Evolutionary conservation across 345 rosid species (phyloP).

Genomic region (Populus tremula): DNA sequence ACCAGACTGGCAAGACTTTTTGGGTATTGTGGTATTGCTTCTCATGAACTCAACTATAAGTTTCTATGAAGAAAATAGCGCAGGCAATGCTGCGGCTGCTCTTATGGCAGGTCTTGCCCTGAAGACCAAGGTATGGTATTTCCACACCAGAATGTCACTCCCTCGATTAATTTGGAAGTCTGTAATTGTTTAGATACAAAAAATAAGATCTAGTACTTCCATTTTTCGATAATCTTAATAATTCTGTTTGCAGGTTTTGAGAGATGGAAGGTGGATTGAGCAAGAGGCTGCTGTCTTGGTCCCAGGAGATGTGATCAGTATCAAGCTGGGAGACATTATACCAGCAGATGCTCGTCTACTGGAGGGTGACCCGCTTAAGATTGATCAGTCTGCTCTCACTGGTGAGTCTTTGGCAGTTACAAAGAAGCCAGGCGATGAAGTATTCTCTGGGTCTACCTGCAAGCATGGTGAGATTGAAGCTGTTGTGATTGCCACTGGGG

Average conservation of each 20-base stretch:
- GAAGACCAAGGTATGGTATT: conserved; percentile 50
- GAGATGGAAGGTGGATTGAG: conserved; percentile 75
- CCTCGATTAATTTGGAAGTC: background rate
- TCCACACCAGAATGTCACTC: background rate
- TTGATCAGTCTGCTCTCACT: conserved; percentile 78
- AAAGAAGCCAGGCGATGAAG: conserved; percentile 64
- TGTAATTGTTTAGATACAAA: background rate
- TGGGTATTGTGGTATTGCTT: conserved; percentile 66
- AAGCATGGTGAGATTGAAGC: conserved; percentile 92
- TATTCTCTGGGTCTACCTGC: conserved; percentile 82
- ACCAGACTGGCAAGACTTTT: conserved; percentile 88
- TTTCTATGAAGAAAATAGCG: conserved; percentile 77
- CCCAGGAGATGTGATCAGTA: conserved; percentile 74
- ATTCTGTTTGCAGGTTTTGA: conserved; percentile 43
- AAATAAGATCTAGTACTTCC: too few relatives aligned
- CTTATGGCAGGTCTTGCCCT: conserved; percentile 76
- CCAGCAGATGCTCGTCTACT: conserved; percentile 87
- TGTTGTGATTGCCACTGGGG: conserved; percentile 79
- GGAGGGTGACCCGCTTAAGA: conserved; percentile 77
- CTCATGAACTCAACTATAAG: conserved; percentile 78
- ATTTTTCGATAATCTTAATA: background rate
- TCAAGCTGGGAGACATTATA: conserved; percentile 75
- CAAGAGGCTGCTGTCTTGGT: conserved; percentile 77
- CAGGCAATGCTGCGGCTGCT: conserved; percentile 89
- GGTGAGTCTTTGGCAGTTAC: conserved; percentile 82